A percentile compares a stretch with the other conserved stretches of the same genome.
These are phyloP conservation scores for Zygoascus sp. DNA, from an alignment of 1,139 yeast species.

Conservation along the genomic window DNA sequence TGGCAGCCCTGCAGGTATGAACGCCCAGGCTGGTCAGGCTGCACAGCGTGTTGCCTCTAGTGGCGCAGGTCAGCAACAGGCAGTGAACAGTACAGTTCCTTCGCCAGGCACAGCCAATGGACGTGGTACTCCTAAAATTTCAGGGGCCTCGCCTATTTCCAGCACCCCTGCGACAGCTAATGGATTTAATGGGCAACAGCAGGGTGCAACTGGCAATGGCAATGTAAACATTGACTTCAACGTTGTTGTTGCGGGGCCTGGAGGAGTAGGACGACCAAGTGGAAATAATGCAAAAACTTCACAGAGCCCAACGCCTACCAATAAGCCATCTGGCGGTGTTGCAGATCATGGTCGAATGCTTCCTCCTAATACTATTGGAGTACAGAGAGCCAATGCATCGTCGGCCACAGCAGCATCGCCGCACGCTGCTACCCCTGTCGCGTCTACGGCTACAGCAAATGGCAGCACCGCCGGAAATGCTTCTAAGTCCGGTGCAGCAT, in stretches of 20 bases:
- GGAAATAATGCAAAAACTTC: constrained; percentile 9
- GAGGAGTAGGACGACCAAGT: constrained; percentile 22
- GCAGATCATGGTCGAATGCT: constrained; percentile 25
- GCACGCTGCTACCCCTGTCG: constrained; percentile 13
- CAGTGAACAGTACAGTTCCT: constrained; percentile 1
- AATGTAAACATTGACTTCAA: constrained; percentile 29
- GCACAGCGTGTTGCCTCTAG: constrained; percentile 12
- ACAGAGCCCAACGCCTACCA: constrained; percentile 8
- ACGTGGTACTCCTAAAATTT: constrained; percentile 15
- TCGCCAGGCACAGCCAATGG: constrained; percentile 6
- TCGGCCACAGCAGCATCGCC: constrained; percentile 10
- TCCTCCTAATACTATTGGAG: constrained; percentile 24
- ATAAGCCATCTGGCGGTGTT: constrained; percentile 10
- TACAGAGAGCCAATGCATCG: constrained; percentile 3
- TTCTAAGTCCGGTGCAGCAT: constrained; percentile 33
- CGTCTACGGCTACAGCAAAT: constrained; percentile 14
- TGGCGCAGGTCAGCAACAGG: neutral
- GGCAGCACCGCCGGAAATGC: constrained; percentile 34
- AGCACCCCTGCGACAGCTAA: constrained; percentile 18
- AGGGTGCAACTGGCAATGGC: constrained; percentile 29
- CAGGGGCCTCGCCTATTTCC: constrained; percentile 24
- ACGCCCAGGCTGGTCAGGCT: neutral
- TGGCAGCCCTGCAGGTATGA: neutral
- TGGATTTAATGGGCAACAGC: constrained; percentile 25
- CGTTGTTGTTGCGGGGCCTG: constrained; percentile 31